phyloP scores from a whole-genome alignment of 805 yeast species.

The Debaryomyces tyrocola region DNA sequence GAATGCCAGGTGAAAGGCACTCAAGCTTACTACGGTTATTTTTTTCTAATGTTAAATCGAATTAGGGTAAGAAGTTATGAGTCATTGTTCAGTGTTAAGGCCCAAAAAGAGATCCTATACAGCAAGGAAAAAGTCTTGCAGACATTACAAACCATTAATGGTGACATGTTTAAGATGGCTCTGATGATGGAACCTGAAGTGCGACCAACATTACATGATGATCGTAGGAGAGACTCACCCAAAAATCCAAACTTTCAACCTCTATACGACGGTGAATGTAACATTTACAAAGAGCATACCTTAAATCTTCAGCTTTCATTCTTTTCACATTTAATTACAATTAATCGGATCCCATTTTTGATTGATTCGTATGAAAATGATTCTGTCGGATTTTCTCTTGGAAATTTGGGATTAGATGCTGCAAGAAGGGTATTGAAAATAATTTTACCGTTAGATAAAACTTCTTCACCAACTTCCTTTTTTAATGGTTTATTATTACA shows the following conservation, averaged over 20 bases:
- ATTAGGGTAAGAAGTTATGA: constrained; percentile 23
- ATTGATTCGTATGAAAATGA: constrained; percentile 11
- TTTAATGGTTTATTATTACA: constrained; percentile 19
- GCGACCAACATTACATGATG: constrained; percentile 19
- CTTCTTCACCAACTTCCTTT: constrained; percentile 13
- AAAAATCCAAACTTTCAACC: background rate
- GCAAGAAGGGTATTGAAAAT: constrained; percentile 25
- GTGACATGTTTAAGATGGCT: constrained; percentile 18
- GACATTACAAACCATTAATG: constrained; percentile 16
- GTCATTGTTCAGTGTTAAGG: constrained; percentile 21
- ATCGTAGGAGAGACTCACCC: background rate
- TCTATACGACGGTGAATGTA: background rate
- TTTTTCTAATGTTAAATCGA: constrained; percentile 15
- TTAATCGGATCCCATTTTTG: constrained; percentile 30
- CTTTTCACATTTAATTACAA: constrained; percentile 23
- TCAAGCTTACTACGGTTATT: constrained; percentile 14
- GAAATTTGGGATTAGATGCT: constrained; percentile 25
- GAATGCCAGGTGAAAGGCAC: constrained; percentile 6
- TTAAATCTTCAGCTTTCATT: constrained; percentile 21
- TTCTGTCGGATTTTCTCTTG: constrained; percentile 13
- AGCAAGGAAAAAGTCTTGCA: constrained; percentile 4
- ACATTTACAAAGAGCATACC: background rate
- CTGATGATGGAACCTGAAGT: constrained; percentile 15
- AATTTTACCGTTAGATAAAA: constrained; percentile 10
- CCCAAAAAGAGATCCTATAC: constrained; percentile 9